Evolutionary conservation across 768 basidiomycete species (phyloP).

Genomic region (Russula abietina): DNA sequence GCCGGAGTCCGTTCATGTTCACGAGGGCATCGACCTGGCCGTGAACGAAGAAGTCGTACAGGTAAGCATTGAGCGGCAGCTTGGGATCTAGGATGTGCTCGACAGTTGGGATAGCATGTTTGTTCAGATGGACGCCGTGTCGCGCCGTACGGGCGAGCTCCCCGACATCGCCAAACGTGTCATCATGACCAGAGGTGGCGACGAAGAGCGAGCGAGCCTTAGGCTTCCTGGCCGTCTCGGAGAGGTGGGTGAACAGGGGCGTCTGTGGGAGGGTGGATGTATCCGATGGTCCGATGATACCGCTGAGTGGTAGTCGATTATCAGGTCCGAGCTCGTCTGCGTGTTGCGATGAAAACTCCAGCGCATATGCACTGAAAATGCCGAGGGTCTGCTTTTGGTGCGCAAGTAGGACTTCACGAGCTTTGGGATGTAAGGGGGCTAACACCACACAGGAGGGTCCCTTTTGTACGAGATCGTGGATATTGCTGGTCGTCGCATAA

Average conservation of each 20-base stretch:
- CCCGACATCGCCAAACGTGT: constrained; percentile 43
- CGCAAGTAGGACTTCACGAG: constrained; percentile 36
- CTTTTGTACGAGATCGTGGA: constrained; percentile 34
- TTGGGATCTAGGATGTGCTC: constrained; percentile 29
- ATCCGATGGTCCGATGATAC: constrained; percentile 26
- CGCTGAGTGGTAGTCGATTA: constrained; percentile 45
- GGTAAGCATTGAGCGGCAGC: constrained; percentile 35
- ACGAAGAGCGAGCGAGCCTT: constrained; percentile 55
- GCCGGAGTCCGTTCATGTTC: constrained; percentile 51
- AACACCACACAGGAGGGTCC: constrained; percentile 56
- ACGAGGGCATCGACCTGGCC: constrained; percentile 48
- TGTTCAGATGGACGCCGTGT: constrained; percentile 48
- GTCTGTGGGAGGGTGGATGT: neutral
- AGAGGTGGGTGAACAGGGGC: constrained; percentile 37
- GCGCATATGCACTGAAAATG: constrained; percentile 52
- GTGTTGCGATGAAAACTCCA: constrained; percentile 42
- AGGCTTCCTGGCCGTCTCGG: constrained; percentile 34
- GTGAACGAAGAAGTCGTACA: constrained; percentile 64
- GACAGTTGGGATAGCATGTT: constrained; percentile 56
- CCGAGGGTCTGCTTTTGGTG: constrained; percentile 47
- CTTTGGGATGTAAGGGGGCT: constrained; percentile 41
- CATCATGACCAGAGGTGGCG: constrained; percentile 61
- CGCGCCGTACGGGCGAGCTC: constrained; percentile 51
- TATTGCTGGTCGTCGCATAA: constrained; percentile 36
- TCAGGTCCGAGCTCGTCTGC: constrained; percentile 39